Evolutionary conservation across 768 basidiomycete genomes (phyloP), one percentile per base, ranked within the genome.

Genomic region (Leccinum boreale): DNA sequence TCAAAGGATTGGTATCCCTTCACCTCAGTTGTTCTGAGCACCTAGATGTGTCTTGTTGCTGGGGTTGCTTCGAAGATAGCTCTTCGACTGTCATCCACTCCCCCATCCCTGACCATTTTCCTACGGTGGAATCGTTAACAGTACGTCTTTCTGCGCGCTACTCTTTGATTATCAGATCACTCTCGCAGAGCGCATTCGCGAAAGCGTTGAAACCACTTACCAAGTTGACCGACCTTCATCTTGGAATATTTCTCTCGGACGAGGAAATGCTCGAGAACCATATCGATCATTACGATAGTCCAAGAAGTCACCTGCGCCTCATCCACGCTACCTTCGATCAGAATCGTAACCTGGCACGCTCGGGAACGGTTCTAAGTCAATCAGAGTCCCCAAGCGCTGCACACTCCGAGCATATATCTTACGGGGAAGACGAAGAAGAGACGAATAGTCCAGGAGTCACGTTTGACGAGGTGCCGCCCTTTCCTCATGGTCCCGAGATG

Each of bases 201-300:
- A 71, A 61, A 10, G 75, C 75, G n/a, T 68, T 86, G 19, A 70
- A 69, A 60, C 73, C 81, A 17, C 75, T 89, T 11, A 70, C 65
- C 49, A 73, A 74, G 11, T 75, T 89, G 10, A 67, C 73, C 15
- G 69, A 79, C 57, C 75, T 89, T 15, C 80, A 81, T 61, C 72
- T 89, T 21, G 87, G 87, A 0, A 73, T 89, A 49, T 85, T 83
- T 64, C 79, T 89, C 19, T 88, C 86, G 0, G 76, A 80, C 52
- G 78, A 81, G 26, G 71, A 72, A 42, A 68, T 85, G 56, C 67
- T 86, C 19, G 74, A 79, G 55, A 63, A 68, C 44, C 84, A 85
- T 57, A 68, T 73, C 57, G 64, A 69, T 11, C 67, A 69, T 46
- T 67, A 67, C 55, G 67, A 70, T 28, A 66, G 62, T 8, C 66